A percentile compares a stretch with the other conserved stretches of the same genome.
Conservation (phyloP, 75 land plant genomes). For the Sequoiadendron giganteum region DNA sequence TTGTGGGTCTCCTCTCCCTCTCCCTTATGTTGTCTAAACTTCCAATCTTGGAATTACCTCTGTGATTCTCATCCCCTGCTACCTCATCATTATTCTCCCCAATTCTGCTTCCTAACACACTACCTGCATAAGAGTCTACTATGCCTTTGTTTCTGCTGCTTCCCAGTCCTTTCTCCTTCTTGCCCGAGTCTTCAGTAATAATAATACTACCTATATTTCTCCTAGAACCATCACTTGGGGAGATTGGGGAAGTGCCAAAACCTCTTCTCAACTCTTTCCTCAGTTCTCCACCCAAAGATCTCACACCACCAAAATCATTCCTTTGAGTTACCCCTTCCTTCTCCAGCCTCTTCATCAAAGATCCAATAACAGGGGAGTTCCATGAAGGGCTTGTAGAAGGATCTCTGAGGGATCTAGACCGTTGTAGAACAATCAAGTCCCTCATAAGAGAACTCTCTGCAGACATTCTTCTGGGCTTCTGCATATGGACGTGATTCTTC, state of each 20-base stretch:
- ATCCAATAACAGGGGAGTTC: slow-evolving; percentile 49
- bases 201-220: slow-evolving; percentile 21
- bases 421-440: slow-evolving; percentile 73
- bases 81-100: slow-evolving; percentile 25
- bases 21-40: neutral
- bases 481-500: slow-evolving; percentile 85
- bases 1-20: neutral
- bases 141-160: slow-evolving; percentile 12
- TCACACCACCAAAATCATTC: slow-evolving; percentile 28
- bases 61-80: slow-evolving; percentile 20
- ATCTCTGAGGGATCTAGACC: slow-evolving; percentile 75
- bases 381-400: slow-evolving; percentile 82
- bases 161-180: slow-evolving; percentile 7
- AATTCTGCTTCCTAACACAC: slow-evolving; percentile 7
- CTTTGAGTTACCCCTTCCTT: slow-evolving; percentile 22
- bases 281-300: slow-evolving; percentile 39
- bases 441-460: slow-evolving; percentile 69
- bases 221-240: slow-evolving; percentile 15
- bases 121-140: slow-evolving; percentile 8
- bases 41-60: slow-evolving; percentile 14
- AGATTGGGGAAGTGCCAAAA: slow-evolving; percentile 27
- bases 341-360: slow-evolving; percentile 32
- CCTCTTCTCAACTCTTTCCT: slow-evolving; percentile 23
- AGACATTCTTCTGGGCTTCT: slow-evolving; percentile 44
- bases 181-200: slow-evolving; percentile 19